Base-by-base conservation (phyloP, 148 eudicot genomes). In the Rhododendron griersonianum region DNA sequence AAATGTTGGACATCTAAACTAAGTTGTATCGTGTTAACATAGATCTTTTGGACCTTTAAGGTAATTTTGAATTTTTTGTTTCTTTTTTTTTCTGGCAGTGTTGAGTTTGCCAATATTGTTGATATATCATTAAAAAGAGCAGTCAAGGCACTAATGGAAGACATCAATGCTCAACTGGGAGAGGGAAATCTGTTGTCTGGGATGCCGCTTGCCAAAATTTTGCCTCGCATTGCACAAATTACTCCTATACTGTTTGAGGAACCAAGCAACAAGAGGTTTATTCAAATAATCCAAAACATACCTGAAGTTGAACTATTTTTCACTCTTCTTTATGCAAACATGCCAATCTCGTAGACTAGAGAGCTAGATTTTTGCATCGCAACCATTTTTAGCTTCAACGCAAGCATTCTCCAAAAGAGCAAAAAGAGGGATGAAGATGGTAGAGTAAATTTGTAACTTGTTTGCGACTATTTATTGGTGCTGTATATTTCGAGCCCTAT, bases 281-380 rank as follows among this genome's bases (percentile, higher is more conserved):
- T 93, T 65, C 90, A 93, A 84, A 88, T 91, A 71, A 91, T 96
- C 83, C 88, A 86, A 82, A 88, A 71, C 63, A 92, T 96, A 69
- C 93, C 93, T 1, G 98, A 95, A 87, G 98, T 94, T 44, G 96
- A 94, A 89, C 85, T 92, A 86, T 96, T 95, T 91, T 95, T 96
- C 92, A 94, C 99, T 78, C 88, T 95, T 88, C 96, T 96, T 37
- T 96, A 95, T 77, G 85, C 98, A 57, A 94, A 90, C 89, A 89
- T 86, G 41, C 91, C 90, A 25, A 51, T 88, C 18, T 81, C 84
- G 3, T 87, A 86, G 86, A 61, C 33, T 65, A 87, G 82, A 18
- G 21, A 37, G 28, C 55, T 45, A 81, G 79, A 73, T 78, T 83
- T 59, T 85, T 67, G 37, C 78, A 80, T 89, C 45, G 23, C 33